Evolutionary conservation across 1,284 basidiomycete genomes (phyloP), one percentile per base, ranked within the genome.

Genomic region (Rhodotorula sp.): DNA sequence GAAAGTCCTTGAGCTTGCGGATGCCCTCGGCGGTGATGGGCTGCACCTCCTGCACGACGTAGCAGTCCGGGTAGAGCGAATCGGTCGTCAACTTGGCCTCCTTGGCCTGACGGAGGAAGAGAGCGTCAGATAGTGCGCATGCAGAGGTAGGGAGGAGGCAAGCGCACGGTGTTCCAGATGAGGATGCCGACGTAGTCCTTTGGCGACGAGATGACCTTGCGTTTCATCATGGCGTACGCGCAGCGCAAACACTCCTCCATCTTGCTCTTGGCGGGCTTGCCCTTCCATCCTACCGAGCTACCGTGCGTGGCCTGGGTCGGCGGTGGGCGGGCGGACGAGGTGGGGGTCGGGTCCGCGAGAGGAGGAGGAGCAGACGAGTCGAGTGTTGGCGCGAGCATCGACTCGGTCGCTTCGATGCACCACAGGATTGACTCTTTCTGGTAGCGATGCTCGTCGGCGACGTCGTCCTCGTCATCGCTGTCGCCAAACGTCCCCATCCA

Each of bases 381-480:
- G 45, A 90, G 88, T 34, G 80, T 84, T 19, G 90, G 86, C 45
- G 84, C 86, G 53, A 91, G 89, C 94, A 98, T 98, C 19, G 92
- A 90, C 54, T 87, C 83, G 0, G 93, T 95, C 68, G 91, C 92
- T 81, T 99, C 95, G 71, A 98, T 93, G 79, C 91, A 92, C 83
- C 97, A 97, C 23, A 97, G 83, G 62, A 95, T 89, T 54, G 93
- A 90, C 79, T 95, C 92, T 71, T 87, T 86, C 73, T 88, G 88
- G 52, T 87, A 87, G 74, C 91, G 90, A 73, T 88, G 87, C 34
- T 73, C 71, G 10, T 71, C 66, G n/a, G 50, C 46, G 13, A 65
- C 44, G 17, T 75, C 71, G 13, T 75, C 74, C 4, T 73, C 74
- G 41, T 75, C 71, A 50, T 73, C 71, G 19, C 58, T 63, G n/a